phyloP scores from a whole-genome alignment of 805 yeast species.

The Hanseniaspora singularis region DNA sequence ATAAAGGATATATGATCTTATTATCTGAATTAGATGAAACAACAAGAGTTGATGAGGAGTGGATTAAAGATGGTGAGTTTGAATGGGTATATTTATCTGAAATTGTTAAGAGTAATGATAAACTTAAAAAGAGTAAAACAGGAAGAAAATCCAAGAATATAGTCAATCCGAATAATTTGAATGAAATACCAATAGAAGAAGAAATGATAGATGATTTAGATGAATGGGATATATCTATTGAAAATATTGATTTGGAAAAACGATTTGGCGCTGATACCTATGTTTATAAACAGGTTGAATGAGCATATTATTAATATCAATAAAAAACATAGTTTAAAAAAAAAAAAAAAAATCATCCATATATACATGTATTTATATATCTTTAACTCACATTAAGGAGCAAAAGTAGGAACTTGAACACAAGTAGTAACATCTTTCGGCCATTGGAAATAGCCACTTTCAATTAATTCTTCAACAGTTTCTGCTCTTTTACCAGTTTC shows the following conservation, averaged over 20 bases:
- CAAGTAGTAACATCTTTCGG: constrained; percentile 22
- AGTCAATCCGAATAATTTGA: background rate
- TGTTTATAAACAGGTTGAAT: background rate
- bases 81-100: background rate
- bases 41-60: constrained; percentile 2
- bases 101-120: background rate
- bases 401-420: constrained; percentile 18
- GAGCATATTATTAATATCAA: too few relatives aligned
- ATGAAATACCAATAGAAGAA: background rate
- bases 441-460: constrained; percentile 29
- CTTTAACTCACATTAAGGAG: background rate
- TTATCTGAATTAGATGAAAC: constrained; percentile 2
- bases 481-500: constrained; percentile 32
- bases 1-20: constrained; percentile 2
- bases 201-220: constrained; percentile 7
- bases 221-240: constrained; percentile 2
- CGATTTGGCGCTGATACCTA: background rate
- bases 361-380: background rate
- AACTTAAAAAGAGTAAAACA: too few relatives aligned
- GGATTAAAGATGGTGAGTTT: background rate
- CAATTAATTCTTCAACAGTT: constrained; percentile 32
- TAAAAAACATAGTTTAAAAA: background rate
- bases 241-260: too few relatives aligned
- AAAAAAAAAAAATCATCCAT: background rate
- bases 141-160: background rate